Evolutionary conservation across 306 rosid genomes (phyloP), one percentile per base, ranked within the genome.

Genomic region (Rosa multiflora): DNA sequence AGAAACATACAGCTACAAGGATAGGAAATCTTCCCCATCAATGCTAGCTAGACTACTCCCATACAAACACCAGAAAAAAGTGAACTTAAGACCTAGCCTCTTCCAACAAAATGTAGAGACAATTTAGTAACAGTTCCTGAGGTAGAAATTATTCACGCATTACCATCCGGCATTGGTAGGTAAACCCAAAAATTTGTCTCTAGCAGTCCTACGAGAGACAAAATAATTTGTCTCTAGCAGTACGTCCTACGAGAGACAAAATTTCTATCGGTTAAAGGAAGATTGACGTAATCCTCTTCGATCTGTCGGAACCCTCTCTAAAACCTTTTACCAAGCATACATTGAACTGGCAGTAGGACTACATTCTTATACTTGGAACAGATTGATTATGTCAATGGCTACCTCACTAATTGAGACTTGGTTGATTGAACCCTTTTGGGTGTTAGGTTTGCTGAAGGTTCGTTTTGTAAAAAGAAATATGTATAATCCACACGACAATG

Each of bases 401-500:
- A 56, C 62, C 62, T 26, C 37, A 32, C 2, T 44, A 13, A 64
- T 29, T 67, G 48, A 14, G 47, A 69, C 37, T 18, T 10, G 32
- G 3, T 43, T 17, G 6, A 15, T 42, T 42, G 35, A 10, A n/a
- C 35, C 35, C 12, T 17, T 67, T 18, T 43, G 52, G 32, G 46
- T 23, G 78, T 43, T 74, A 74, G 69, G 69, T 74, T 47, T 52
- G 43, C 47, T 8, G 44, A 53, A 68, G 66, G 42, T 3, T 8
- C 20, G 48, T 42, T 32, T 5, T 18, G 58, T 71, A 18, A 44
- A 23, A 44, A 23, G 5, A 48, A 23, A 20, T n/a, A 4, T 8
- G 56, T 55, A 66, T 18, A 23, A 62, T 76, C 72, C 72, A 46
- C n/a, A 76, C 17, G 10, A n/a, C 63, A 56, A 82, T 17, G 52